Evolutionary conservation across 345 rosid genomes (phyloP), one percentile per base, ranked within the genome.

Genomic region (Chamaenerion angustifolium): DNA sequence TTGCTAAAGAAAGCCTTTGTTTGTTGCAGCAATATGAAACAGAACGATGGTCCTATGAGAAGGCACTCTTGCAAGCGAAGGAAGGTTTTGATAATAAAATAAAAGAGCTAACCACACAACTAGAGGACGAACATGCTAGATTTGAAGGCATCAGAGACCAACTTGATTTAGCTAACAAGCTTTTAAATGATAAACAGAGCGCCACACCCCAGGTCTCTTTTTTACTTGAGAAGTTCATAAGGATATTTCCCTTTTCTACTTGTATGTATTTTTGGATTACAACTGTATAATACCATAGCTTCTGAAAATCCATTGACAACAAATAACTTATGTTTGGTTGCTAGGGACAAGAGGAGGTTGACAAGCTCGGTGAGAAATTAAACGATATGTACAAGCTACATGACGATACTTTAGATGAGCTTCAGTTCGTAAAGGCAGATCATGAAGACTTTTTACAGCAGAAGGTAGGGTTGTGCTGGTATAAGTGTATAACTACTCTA

Each of bases 51-150:
- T 69, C 62, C 18, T 73, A 74, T 71, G 85, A 78, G 69, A 82
- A 75, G 71, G 76, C 84, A 51, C 79, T 85, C 48, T 76, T 71
- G 2, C 93, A 82, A 58, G 77, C 81, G 60, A 76, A 79, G 42
- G 62, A 74, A 62, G 67, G 62, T 40, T 85, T 78, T 55, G 95
- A 89, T 76, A 69, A 74, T 57, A 82, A 79, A 68, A 76, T 75
- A 69, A 56, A 67, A 42, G 76, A 80, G 55, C 78, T 82, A 40
- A 70, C 57, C 42, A 74, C 72, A 75, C 73, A 79, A 66, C 52
- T 80, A 52, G 81, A 72, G 59, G 74, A 80, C n/a, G 63, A 72
- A 56, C 69, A 69, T 64, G 62, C 71, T 37, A 58, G 58, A 62
- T 73, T 59, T 63, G 71, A 72, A 57, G 69, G 42, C 45, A 63